Evolutionary conservation across 495 filamentous ascomycete genomes (phyloP).

Genomic region (Trichoderma gamsii): DNA sequence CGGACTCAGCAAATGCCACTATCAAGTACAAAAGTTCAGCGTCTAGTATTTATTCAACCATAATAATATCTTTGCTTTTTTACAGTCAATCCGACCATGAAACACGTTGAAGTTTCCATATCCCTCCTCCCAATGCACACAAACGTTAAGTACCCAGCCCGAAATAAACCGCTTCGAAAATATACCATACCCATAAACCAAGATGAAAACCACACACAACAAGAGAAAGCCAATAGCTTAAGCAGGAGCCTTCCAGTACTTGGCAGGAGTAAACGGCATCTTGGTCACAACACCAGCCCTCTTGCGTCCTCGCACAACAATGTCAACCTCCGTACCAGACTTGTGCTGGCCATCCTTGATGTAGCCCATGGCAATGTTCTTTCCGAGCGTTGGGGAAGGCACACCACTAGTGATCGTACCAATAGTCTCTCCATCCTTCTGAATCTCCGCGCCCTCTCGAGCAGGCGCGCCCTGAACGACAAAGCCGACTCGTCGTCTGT

Average conservation of each 20-base stretch:
- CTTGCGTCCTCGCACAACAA: slow-evolving; percentile 73
- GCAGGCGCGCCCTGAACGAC: slow-evolving; percentile 82
- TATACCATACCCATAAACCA: not conserved
- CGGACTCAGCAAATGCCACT: too few relatives aligned
- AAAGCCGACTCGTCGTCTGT: slow-evolving; percentile 71
- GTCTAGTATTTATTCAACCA: too few relatives aligned
- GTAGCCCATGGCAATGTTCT: slow-evolving; percentile 96
- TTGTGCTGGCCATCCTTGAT: slow-evolving; percentile 77
- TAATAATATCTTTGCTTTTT: too few relatives aligned
- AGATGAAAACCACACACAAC: not conserved
- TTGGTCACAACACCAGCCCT: slow-evolving; percentile 75
- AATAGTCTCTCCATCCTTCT: slow-evolving; percentile 48
- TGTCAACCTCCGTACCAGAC: slow-evolving; percentile 74
- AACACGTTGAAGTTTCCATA: slow-evolving; percentile 12
- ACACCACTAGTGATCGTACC: slow-evolving; percentile 78
- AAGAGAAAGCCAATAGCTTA: not conserved
- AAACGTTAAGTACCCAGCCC: not conserved
- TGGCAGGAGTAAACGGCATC: slow-evolving; percentile 89
- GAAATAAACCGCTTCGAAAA: not conserved
- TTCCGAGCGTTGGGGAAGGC: slow-evolving; percentile 75
- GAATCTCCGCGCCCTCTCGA: slow-evolving; percentile 78
- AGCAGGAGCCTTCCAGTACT: slow-evolving; percentile 37
- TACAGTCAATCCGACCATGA: not conserved
- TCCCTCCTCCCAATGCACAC: not conserved
- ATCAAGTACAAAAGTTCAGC: too few relatives aligned